Percentiles rank a stretch among this genome's conserved stretches.
Conservation (phyloP, 2,329 filamentous ascomycete species). For the Paramyrothecium roridum region DNA sequence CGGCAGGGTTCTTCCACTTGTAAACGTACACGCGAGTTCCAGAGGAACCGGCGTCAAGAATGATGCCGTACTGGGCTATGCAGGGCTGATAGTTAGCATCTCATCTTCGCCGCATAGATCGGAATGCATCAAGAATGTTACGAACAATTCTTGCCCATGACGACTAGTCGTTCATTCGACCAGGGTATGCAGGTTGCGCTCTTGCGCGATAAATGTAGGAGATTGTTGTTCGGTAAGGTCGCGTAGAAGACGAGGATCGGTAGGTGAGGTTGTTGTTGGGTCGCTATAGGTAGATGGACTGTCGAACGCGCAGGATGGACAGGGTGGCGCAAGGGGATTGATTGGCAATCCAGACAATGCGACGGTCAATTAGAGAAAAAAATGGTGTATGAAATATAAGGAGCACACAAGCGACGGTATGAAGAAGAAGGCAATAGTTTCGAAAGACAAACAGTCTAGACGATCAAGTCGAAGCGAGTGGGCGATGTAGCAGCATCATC, state of each 20-base stretch:
- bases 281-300: too few relatives aligned
- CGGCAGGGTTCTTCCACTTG: slow-evolving; percentile 78
- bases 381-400: not conserved
- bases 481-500: not conserved
- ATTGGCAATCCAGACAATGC: not conserved
- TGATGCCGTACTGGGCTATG: slow-evolving; percentile 77
- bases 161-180: slow-evolving; percentile 1
- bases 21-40: slow-evolving; percentile 95
- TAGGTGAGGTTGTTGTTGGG: too few relatives aligned
- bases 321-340: not conserved
- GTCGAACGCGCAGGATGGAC: too few relatives aligned
- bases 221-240: too few relatives aligned
- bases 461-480: not conserved
- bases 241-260: too few relatives aligned
- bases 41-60: slow-evolving; percentile 96
- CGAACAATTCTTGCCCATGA: slow-evolving; percentile 26
- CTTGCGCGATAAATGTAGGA: not conserved
- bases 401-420: not conserved
- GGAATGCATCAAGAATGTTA: not conserved
- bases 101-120: too few relatives aligned
- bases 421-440: not conserved
- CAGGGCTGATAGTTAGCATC: slow-evolving; percentile 1
- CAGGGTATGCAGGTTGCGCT: not conserved
- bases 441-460: not conserved
- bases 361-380: not conserved